Percentiles rank a stretch among this genome's conserved stretches.
Conservation (phyloP, 2,329 filamentous ascomycete species). For the Aspergillus brasiliensis region DNA sequence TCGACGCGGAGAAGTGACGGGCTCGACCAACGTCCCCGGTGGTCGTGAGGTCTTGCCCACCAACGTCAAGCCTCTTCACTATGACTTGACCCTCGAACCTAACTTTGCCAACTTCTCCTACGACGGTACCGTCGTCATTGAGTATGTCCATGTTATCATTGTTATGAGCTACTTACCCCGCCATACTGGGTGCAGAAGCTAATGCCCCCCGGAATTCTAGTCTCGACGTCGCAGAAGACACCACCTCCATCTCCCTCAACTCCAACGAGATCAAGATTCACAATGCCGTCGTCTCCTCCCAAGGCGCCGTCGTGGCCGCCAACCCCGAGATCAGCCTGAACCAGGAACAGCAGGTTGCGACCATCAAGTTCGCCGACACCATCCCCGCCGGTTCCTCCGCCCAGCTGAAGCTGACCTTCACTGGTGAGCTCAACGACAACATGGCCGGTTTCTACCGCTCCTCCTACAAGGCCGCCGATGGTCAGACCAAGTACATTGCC, state of each 20-base stretch:
- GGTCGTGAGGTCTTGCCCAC: constrained; percentile 83
- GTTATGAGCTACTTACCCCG: not conserved
- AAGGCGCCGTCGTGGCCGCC: constrained; percentile 59
- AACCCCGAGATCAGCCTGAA: constrained; percentile 71
- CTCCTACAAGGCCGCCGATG: constrained; percentile 82
- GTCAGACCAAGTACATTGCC: constrained; percentile 77
- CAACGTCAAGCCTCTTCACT: constrained; percentile 90
- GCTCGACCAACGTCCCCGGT: constrained; percentile 61
- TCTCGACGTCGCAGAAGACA: constrained; percentile 81
- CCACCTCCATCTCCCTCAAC: constrained; percentile 83
- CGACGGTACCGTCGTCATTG: constrained; percentile 79
- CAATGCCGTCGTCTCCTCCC: constrained; percentile 66
- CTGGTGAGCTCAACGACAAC: constrained; percentile 81
- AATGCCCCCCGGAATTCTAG: constrained; percentile 35
- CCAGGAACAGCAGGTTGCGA: constrained; percentile 78
- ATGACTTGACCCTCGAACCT: constrained; percentile 88
- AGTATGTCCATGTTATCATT: constrained; percentile 52
- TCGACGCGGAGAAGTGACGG: constrained; percentile 57
- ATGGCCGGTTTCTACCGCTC: constrained; percentile 98
- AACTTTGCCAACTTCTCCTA: constrained; percentile 87
- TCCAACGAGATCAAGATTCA: constrained; percentile 84
- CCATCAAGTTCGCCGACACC: constrained; percentile 73
- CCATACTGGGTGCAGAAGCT: constrained; percentile 2
- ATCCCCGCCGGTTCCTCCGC: constrained; percentile 76
- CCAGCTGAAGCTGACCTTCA: constrained; percentile 75